A percentile compares a stretch with the other conserved stretches of the same genome.
phyloP scores from a whole-genome alignment of 2,329 filamentous ascomycete genomes.

The Fusarium vanettenii region DNA sequence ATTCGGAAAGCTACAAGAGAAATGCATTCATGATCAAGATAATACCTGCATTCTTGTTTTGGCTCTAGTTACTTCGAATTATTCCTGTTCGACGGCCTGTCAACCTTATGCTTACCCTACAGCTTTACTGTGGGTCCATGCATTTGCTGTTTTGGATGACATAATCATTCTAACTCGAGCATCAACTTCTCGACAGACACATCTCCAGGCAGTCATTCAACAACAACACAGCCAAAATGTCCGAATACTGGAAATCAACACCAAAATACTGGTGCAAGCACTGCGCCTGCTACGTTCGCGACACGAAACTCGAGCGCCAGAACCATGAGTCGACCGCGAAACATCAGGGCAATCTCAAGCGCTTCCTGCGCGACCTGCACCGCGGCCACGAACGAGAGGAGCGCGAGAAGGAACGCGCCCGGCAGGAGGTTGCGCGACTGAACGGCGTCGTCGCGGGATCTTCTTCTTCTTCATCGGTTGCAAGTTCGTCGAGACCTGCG shows the following conservation, averaged over 20 bases:
- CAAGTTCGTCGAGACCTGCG: conserved; percentile 30
- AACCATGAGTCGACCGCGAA: conserved; percentile 90
- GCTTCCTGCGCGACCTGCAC: conserved; percentile 90
- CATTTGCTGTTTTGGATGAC: conserved; percentile 12
- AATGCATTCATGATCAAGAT: not conserved
- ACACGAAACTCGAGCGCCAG: conserved; percentile 88
- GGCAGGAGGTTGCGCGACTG: conserved; percentile 85
- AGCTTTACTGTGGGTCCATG: not conserved
- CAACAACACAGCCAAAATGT: conserved; percentile 66
- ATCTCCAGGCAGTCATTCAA: not conserved
- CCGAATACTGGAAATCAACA: conserved; percentile 99
- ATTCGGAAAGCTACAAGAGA: not conserved
- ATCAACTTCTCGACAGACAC: conserved; percentile 3
- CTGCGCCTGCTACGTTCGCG: conserved; percentile 89
- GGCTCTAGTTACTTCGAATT: not conserved
- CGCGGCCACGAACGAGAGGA: conserved; percentile 83
- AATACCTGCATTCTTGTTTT: not conserved
- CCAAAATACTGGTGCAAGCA: conserved; percentile 99
- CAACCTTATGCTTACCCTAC: conserved; percentile 5
- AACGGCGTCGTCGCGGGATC: conserved; percentile 76
- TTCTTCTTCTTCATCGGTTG: conserved; percentile 50
- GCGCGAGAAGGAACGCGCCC: conserved; percentile 84
- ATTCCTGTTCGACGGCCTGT: not conserved
- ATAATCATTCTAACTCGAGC: conserved; percentile 24
- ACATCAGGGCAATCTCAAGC: conserved; percentile 88